These are phyloP conservation scores for Boletus sp. DNA, from an alignment of 1,284 basidiomycete genomes.

Conservation along the genomic window DNA sequence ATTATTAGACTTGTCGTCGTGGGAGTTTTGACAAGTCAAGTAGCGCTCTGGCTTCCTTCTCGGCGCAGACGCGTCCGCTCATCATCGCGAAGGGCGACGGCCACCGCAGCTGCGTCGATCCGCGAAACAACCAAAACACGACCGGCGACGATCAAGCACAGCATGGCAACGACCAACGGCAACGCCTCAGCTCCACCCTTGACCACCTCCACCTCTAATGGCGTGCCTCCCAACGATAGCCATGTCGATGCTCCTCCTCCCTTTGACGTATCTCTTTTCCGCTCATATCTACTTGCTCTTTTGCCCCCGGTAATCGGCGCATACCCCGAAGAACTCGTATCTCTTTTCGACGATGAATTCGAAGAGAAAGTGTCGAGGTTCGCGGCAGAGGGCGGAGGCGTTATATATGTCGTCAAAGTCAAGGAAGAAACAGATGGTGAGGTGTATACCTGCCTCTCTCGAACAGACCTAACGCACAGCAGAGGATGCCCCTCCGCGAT, in stretches of 20 bases:
- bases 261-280: conserved; percentile 63
- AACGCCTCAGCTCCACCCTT: conserved; percentile 27
- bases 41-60: background rate
- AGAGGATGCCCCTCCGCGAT: conserved; percentile 61
- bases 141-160: conserved; percentile 14
- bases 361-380: conserved; percentile 71
- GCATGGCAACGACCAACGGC: conserved; percentile 27
- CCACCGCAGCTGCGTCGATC: conserved; percentile 11
- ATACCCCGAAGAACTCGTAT: conserved; percentile 55
- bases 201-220: conserved; percentile 28
- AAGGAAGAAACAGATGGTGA: conserved; percentile 68
- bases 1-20: conserved; percentile 19
- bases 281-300: conserved; percentile 62
- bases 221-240: conserved; percentile 22
- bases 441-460: conserved; percentile 20
- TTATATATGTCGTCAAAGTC: conserved; percentile 75
- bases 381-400: conserved; percentile 65
- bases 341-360: conserved; percentile 71
- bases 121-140: conserved; percentile 10
- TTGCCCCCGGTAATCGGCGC: conserved; percentile 75
- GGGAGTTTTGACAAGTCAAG: conserved; percentile 17
- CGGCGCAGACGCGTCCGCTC: conserved; percentile 24
- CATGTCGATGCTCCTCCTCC: conserved; percentile 29
- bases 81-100: conserved; percentile 25
- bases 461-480: conserved; percentile 18